A percentile compares a stretch with the other conserved stretches of the same genome.
phyloP scores from a whole-genome alignment of 257 asterid genomes.

The Schizonepeta tenuifolia region DNA sequence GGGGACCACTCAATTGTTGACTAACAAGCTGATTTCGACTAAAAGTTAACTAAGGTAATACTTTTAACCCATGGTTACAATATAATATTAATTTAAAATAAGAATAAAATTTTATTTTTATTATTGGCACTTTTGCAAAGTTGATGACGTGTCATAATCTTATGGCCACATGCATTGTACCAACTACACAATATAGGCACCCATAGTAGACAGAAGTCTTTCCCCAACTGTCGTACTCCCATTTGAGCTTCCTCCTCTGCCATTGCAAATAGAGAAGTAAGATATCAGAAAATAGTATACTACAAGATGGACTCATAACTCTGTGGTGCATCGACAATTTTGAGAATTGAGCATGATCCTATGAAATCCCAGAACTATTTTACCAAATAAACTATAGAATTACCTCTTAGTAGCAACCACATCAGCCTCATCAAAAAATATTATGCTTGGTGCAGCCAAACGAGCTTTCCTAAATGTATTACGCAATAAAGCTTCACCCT shows the following conservation, averaged over 20 bases:
- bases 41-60: too few species aligned
- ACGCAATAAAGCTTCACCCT: constrained; percentile 94
- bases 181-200: too few species aligned
- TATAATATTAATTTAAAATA: too few species aligned
- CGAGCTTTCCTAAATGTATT: constrained; percentile 88
- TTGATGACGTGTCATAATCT: too few species aligned
- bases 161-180: too few species aligned
- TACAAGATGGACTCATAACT: constrained; percentile 1
- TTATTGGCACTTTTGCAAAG: too few species aligned
- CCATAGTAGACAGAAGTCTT: constrained; percentile 84
- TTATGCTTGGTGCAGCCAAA: constrained; percentile 96
- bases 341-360: constrained; percentile 15
- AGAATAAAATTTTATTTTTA: too few species aligned
- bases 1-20: too few species aligned
- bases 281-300: neutral
- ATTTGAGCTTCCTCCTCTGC: constrained; percentile 81
- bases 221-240: constrained; percentile 86
- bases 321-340: neutral
- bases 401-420: constrained; percentile 89
- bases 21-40: too few species aligned
- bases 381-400: constrained; percentile 1
- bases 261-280: constrained; percentile 28
- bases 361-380: neutral
- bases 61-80: too few species aligned
- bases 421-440: constrained; percentile 95